Base-by-base conservation (phyloP, 2,329 filamentous ascomycete genomes). In the Calonectria montana region DNA sequence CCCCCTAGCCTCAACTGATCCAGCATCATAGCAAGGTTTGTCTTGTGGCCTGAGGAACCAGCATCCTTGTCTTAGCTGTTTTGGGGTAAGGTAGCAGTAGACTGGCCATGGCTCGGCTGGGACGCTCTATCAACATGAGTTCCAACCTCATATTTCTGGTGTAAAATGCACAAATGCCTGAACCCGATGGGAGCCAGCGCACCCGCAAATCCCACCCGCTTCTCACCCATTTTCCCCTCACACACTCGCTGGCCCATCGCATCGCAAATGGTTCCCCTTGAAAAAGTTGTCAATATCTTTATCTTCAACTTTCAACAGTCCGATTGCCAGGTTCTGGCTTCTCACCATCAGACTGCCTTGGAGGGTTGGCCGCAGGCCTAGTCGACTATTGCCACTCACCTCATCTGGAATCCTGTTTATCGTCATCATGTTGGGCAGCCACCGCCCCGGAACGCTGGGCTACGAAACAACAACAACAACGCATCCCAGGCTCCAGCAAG, bases 91-190 rank as follows among this genome's bases (percentile, higher is more conserved):
- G 63, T 48, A 64, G 61, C 61, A 47, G 72, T 21, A 59, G 53
- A 59, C 62, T 31, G 69, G 69, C 73, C 74, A 68, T 65, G 73
- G 70, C 73, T 65, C 69, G 63, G 71, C 35, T 21, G 21, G 43
- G 43, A 47, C 43, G 23, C 64, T 70, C 74, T 47, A 69, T 70
- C 71, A 67, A 76, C 65, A 75, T 69, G 69, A 69, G 66, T 74
- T 55, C 73, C 70, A 78, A 79, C 78, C 75, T 79, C 75, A 79
- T 79, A 79, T 79, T 78, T 79, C 78, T 76, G 76, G 77, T 79
- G 74, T 72, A 78, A 77, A 59, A 80, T 78, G 78, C 78, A 79
- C 67, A 79, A 77, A 74, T 79, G 78, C 78, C 78, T 80, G 72
- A 77, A 61, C 73, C 65, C 53, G 47, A 48, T 29, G 43, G 53